Conservation (phyloP, 805 yeast species). For the Ascoidea tarda region DNA sequence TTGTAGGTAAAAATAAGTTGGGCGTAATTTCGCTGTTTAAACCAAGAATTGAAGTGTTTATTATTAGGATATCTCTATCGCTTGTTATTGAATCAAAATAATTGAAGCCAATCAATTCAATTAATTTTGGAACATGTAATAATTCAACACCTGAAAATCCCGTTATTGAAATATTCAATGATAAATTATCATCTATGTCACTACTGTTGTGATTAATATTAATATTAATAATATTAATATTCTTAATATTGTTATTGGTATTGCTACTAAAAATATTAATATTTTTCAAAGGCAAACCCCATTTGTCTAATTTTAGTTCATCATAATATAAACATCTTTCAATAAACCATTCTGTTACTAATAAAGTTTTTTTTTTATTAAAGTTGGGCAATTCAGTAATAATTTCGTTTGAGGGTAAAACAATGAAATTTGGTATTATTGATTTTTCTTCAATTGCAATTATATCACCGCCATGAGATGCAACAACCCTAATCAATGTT, state of each 20-base stretch:
- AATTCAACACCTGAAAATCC: constrained; percentile 73
- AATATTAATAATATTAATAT: neutral
- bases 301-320: constrained; percentile 32
- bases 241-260: constrained; percentile 17
- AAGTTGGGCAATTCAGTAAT: constrained; percentile 11
- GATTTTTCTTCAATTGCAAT: constrained; percentile 3
- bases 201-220: constrained; percentile 5
- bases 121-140: constrained; percentile 53
- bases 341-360: constrained; percentile 70
- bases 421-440: constrained; percentile 10
- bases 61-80: constrained; percentile 40
- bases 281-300: constrained; percentile 43
- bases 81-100: constrained; percentile 33
- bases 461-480: constrained; percentile 30
- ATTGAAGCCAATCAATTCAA: constrained; percentile 37
- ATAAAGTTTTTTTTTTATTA: constrained; percentile 12
- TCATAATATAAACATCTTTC: constrained; percentile 59
- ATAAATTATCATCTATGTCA: constrained; percentile 17
- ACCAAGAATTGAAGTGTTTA: constrained; percentile 34
- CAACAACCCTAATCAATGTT: constrained; percentile 27
- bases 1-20: constrained; percentile 17
- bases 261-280: constrained; percentile 14
- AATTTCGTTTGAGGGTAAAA: constrained; percentile 12
- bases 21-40: constrained; percentile 23
- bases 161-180: constrained; percentile 34